Evolutionary conservation across 2,329 filamentous ascomycete genomes (phyloP).

Genomic region (Fusarium sp.): DNA sequence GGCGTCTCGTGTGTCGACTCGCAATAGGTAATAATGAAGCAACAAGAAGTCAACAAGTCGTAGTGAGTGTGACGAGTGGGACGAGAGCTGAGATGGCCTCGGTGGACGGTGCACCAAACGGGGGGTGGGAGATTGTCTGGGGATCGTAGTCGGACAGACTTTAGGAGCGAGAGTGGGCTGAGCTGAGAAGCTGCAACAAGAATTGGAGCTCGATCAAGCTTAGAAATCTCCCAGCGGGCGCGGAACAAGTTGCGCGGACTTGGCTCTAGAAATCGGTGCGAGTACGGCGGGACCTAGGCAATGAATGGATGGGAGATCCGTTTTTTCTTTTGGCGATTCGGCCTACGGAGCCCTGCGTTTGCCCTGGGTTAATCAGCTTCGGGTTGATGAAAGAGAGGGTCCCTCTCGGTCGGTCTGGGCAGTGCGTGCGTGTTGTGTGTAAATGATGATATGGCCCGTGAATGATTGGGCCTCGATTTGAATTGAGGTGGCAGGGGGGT

Average conservation of each 20-base stretch:
- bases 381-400: conserved; percentile 41
- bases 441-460: conserved; percentile 42
- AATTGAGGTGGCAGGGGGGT: conserved; percentile 36
- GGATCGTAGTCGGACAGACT: conserved; percentile 44
- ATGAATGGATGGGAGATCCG: conserved; percentile 23
- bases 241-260: conserved; percentile 47
- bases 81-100: conserved; percentile 52
- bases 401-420: conserved; percentile 25
- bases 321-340: conserved; percentile 26
- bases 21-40: conserved; percentile 43
- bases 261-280: conserved; percentile 30
- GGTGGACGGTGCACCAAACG: conserved; percentile 46
- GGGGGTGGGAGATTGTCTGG: conserved; percentile 46
- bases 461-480: conserved; percentile 42
- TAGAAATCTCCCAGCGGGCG: conserved; percentile 43
- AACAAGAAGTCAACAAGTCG: conserved; percentile 41
- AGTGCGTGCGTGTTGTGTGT: conserved; percentile 39
- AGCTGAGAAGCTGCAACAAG: conserved; percentile 44
- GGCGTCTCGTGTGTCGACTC: conserved; percentile 43
- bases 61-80: conserved; percentile 49
- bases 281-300: conserved; percentile 23
- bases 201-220: conserved; percentile 42
- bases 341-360: conserved; percentile 33
- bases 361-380: conserved; percentile 45
- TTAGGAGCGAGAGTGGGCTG: conserved; percentile 39